Evolutionary conservation across 805 yeast genomes (phyloP).

Genomic region (Wickerhamomyces chaumierensis): DNA sequence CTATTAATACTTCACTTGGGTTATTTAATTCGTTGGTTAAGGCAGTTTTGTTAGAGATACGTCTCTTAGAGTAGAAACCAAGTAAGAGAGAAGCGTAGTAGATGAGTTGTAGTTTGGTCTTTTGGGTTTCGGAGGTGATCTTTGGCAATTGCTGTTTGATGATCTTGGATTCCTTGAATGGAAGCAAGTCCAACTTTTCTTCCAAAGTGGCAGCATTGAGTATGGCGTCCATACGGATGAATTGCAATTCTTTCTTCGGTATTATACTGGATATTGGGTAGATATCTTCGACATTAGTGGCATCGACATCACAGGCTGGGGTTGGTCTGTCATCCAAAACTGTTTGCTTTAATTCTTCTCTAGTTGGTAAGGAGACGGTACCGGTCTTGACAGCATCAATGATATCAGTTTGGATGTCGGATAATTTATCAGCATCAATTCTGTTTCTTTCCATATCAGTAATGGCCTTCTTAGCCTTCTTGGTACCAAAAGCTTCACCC

Average conservation of each 20-base stretch:
- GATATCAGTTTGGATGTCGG: constrained; percentile 65
- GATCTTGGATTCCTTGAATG: constrained; percentile 47
- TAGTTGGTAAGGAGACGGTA: constrained; percentile 66
- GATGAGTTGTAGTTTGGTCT: constrained; percentile 53
- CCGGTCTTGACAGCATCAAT: constrained; percentile 65
- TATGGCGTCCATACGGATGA: constrained; percentile 53
- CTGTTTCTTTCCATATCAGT: constrained; percentile 70
- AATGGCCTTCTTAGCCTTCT: constrained; percentile 88
- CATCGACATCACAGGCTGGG: constrained; percentile 65
- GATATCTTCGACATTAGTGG: constrained; percentile 74
- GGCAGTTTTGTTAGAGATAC: constrained; percentile 46
- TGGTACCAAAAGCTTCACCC: constrained; percentile 96
- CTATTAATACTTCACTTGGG: constrained; percentile 66
- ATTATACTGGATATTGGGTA: constrained; percentile 68
- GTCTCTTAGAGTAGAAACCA: constrained; percentile 69
- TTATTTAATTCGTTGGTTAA: constrained; percentile 50
- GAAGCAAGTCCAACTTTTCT: constrained; percentile 46
- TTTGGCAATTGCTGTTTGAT: constrained; percentile 33
- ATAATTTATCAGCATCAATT: constrained; percentile 75
- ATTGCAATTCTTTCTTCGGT: constrained; percentile 50
- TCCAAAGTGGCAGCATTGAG: constrained; percentile 41
- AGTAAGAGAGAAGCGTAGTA: constrained; percentile 71
- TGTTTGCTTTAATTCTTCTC: constrained; percentile 44
- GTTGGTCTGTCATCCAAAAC: constrained; percentile 70
- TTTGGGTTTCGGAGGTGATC: constrained; percentile 32